Evolutionary conservation across 1,139 yeast genomes (phyloP), one percentile per base, ranked within the genome.

Genomic region (Candida neerlandica): DNA sequence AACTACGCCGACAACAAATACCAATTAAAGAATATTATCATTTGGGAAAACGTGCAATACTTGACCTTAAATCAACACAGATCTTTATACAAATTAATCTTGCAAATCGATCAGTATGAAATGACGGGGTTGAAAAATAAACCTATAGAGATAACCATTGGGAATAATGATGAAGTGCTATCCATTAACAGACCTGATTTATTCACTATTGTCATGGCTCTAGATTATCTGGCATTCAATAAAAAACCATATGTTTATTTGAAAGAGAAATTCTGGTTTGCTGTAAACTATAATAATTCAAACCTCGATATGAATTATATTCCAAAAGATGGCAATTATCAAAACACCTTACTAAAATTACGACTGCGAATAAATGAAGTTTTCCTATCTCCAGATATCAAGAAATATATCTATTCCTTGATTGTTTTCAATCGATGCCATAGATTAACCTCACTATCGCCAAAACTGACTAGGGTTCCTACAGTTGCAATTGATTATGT

Each of bases 261-360:
- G 38, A 74, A 73, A 55, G 74, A 70, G 51, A 64, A 68, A 55
- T 73, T 75, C 55, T 71, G 77, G 76, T 73, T 73, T 49, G 62
- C 68, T n/a, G 58, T 52, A 18, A 46, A 51, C 48, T 51, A 50
- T 35, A 42, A 41, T 14, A 19, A 41, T 9, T 19, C 41, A 14
- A 19, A 29, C 41, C 41, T 37, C 15, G 41, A 37, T 37, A 37
- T 37, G 29, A 37, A 37, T 10, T 37, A 42, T 14, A 21, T 43
- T 5, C 37, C 45, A 32, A 41, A n/a, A 14, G 19, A 27, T 4
- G 12, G 12, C 2, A 21, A 33, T 11, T 54, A 54, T 33, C 30
- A 35, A 15, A 45, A 51, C 3, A 47, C 45, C 7, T 50, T 60
- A 9, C 34, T 45, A 5, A 29, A 43, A 1, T 37, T 58, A 14